Evolutionary conservation across 2,329 filamentous ascomycete genomes (phyloP).

Genomic region (Cladosporium sp.): DNA sequence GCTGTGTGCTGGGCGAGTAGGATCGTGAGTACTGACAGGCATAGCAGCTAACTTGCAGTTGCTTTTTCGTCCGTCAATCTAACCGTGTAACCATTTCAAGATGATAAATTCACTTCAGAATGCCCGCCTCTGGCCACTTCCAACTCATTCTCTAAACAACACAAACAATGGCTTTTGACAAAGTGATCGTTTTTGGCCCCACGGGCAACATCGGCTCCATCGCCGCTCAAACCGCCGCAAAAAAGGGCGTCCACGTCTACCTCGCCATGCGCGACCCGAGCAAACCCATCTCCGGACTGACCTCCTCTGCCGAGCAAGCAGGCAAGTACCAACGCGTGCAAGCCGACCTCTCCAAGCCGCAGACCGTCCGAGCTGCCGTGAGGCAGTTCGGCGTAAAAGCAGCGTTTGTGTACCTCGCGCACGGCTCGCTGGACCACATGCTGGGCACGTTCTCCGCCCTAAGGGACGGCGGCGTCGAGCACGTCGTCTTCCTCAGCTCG

Average conservation of each 20-base stretch:
- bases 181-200: slow-evolving; percentile 45
- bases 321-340: slow-evolving; percentile 34
- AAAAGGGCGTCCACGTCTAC: slow-evolving; percentile 39
- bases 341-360: slow-evolving; percentile 41
- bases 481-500: slow-evolving; percentile 44
- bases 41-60: too few relatives aligned
- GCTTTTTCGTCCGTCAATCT: too few relatives aligned
- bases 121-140: too few relatives aligned
- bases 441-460: slow-evolving; percentile 37
- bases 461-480: slow-evolving; percentile 40
- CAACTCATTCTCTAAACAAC: neutral
- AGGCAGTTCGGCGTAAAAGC: slow-evolving; percentile 36
- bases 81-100: too few relatives aligned
- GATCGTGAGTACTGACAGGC: too few relatives aligned
- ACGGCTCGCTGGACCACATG: slow-evolving; percentile 35
- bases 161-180: slow-evolving; percentile 4
- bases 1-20: too few relatives aligned
- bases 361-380: slow-evolving; percentile 38
- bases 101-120: too few relatives aligned
- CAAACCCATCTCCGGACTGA: slow-evolving; percentile 38
- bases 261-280: slow-evolving; percentile 44
- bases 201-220: slow-evolving; percentile 42
- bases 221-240: slow-evolving; percentile 35
- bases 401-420: slow-evolving; percentile 45
- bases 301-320: slow-evolving; percentile 22